phyloP scores from a whole-genome alignment of 2,329 filamentous ascomycete genomes.

The Aureobasidium sp. region DNA sequence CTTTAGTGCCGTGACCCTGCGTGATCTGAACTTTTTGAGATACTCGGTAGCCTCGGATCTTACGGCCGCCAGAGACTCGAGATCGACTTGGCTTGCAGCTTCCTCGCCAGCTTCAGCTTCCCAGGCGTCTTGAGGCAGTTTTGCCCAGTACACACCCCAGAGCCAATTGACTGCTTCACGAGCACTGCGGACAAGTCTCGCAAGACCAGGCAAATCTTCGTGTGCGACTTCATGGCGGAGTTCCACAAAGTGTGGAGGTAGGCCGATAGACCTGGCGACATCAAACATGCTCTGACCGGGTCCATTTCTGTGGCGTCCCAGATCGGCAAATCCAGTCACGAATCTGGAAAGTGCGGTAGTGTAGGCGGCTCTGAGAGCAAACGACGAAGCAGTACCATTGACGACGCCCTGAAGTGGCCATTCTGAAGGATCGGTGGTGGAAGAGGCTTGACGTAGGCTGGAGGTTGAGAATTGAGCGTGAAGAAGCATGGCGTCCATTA shows the following conservation, averaged over 20 bases:
- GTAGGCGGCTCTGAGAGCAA: conserved; percentile 53
- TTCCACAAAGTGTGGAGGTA: conserved; percentile 77
- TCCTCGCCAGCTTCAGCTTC: conserved; percentile 13
- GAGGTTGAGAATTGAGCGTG: conserved; percentile 56
- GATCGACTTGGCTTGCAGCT: background rate
- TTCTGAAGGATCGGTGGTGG: conserved; percentile 36
- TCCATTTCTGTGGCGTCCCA: conserved; percentile 54
- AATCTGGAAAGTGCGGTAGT: conserved; percentile 61
- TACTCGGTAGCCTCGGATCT: background rate
- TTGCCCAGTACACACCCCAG: conserved; percentile 78
- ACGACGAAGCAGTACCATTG: background rate
- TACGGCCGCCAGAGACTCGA: background rate
- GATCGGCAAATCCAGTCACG: conserved; percentile 70
- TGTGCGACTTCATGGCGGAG: conserved; percentile 85
- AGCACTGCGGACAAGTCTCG: conserved; percentile 61
- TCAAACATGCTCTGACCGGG: conserved; percentile 56
- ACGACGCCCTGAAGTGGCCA: background rate
- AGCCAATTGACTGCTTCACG: conserved; percentile 71
- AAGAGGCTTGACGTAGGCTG: conserved; percentile 42
- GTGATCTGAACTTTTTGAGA: conserved; percentile 8
- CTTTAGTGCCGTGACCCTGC: conserved; percentile 6
- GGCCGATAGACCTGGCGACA: conserved; percentile 56
- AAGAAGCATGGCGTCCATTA: conserved; percentile 60
- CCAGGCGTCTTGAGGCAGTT: conserved; percentile 29
- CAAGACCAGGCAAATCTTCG: conserved; percentile 70